phyloP scores from a whole-genome alignment of 1,284 basidiomycete species.

The Ustanciosporium gigantosporum region DNA sequence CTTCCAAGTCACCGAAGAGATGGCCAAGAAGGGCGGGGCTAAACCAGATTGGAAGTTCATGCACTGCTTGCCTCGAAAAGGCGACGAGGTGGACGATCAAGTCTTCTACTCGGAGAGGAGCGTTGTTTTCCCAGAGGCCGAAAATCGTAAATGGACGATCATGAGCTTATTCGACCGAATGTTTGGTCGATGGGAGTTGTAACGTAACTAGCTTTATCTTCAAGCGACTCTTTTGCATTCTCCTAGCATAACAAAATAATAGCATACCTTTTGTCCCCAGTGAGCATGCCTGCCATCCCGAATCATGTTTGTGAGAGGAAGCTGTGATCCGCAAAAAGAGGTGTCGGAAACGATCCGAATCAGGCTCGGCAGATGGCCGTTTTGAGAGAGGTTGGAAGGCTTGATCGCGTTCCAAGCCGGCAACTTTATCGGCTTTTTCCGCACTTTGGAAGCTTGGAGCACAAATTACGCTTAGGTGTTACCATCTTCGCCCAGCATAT shows the following conservation, averaged over 20 bases:
- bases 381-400: too few species aligned
- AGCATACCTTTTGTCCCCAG: too few species aligned
- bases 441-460: background rate
- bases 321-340: too few species aligned
- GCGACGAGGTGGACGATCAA: conserved; percentile 71
- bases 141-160: conserved; percentile 61
- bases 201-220: background rate
- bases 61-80: conserved; percentile 91
- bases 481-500: too few species aligned
- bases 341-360: too few species aligned
- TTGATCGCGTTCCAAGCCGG: too few species aligned
- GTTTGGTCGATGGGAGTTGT: conserved; percentile 51
- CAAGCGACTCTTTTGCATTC: background rate
- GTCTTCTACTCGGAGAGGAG: conserved; percentile 58
- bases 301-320: too few species aligned
- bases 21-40: conserved; percentile 70
- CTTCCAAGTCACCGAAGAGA: conserved; percentile 86
- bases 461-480: background rate
- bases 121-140: conserved; percentile 60
- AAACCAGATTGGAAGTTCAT: conserved; percentile 90
- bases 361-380: too few species aligned
- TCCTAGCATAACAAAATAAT: background rate
- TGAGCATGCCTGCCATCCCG: too few species aligned
- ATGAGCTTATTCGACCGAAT: conserved; percentile 58
- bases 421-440: too few species aligned